These are phyloP conservation scores for Raphanus raphanistrum DNA, from an alignment of 345 rosid species.

Conservation along the genomic window DNA sequence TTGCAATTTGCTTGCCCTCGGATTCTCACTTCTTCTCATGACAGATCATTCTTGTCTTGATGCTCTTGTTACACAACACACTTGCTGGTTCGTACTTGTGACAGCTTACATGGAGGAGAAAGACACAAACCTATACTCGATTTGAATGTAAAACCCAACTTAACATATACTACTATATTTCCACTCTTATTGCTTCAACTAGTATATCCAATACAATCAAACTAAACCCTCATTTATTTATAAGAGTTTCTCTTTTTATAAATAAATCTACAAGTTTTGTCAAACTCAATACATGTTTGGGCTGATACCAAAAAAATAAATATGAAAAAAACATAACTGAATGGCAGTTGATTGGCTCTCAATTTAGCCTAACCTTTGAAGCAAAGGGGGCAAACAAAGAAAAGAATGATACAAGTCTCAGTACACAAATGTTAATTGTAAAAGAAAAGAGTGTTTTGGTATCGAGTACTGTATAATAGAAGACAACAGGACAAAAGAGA, in stretches of 20 bases:
- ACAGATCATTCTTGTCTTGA: conserved; percentile 40
- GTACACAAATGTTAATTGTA: neutral
- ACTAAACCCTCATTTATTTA: neutral
- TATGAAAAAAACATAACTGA: neutral
- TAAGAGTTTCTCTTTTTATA: neutral
- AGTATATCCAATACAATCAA: neutral
- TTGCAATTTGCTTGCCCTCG: conserved; percentile 31
- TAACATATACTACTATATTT: too few relatives aligned
- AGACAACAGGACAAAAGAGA: conserved; percentile 1
- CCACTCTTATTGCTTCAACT: neutral
- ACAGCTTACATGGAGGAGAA: too few relatives aligned
- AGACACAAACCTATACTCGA: too few relatives aligned
- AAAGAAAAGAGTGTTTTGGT: neutral
- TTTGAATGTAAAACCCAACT: too few relatives aligned
- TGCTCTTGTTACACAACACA: conserved; percentile 13
- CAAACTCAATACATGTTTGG: neutral
- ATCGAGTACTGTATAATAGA: neutral
- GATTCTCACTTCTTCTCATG: conserved; percentile 22
- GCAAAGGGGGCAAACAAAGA: conserved; percentile 3
- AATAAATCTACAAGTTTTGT: neutral
- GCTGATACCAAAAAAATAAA: neutral
- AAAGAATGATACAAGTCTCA: conserved; percentile 12
- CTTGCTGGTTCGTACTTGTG: too few relatives aligned
- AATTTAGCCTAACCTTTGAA: neutral
- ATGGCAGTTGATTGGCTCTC: neutral